Evolutionary conservation across 495 filamentous ascomycete species (phyloP).

Genomic region (Platismatia glauca): DNA sequence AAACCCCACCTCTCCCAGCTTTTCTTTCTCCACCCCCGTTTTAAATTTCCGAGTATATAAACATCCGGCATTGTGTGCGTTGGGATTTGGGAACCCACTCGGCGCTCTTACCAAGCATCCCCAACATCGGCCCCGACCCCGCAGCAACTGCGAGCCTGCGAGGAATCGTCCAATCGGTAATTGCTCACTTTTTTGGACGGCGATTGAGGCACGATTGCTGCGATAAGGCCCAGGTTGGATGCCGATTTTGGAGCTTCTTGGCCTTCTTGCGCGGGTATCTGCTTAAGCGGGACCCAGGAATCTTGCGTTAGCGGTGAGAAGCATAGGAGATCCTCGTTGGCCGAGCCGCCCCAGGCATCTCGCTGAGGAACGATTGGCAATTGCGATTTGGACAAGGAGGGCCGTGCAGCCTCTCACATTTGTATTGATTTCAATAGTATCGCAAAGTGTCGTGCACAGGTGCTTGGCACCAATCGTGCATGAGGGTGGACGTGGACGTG

Average conservation of each 20-base stretch:
- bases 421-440: background rate
- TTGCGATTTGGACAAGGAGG: background rate
- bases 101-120: background rate
- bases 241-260: background rate
- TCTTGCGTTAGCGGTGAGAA: background rate
- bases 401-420: background rate
- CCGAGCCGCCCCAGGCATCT: background rate
- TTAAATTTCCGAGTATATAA: constrained; percentile 1
- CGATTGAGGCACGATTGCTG: background rate
- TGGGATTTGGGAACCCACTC: background rate
- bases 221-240: background rate
- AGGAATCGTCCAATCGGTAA: background rate
- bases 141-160: background rate
- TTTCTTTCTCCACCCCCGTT: background rate
- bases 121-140: background rate
- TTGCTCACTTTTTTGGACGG: background rate
- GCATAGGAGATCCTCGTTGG: background rate
- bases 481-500: background rate
- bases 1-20: constrained; percentile 6
- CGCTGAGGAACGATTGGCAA: background rate
- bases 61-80: background rate
- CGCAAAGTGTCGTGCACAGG: background rate
- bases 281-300: background rate
- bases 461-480: background rate
- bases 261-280: background rate